Base-by-base conservation (phyloP, 108 stramenopile genomes). In the Cyclotella atomus region DNA sequence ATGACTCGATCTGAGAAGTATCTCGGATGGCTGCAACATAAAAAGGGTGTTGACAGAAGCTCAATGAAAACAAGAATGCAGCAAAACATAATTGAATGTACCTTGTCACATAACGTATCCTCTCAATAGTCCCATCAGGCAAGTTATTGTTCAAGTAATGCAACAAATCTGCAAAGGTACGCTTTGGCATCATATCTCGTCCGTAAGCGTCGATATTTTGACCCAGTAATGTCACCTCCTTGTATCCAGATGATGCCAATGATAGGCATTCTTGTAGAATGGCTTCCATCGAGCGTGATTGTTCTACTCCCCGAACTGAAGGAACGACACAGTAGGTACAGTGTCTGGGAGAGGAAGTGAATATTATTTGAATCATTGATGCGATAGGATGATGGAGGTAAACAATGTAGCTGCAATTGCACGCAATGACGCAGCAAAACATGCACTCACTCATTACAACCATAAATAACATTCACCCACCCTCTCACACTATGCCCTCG, bases 371-470 rank as follows among this genome's bases (percentile, higher is more conserved):
- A n/a, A n/a, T n/a, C n/a, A n/a, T n/a, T n/a, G n/a, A n/a, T n/a
- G n/a, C n/a, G n/a, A n/a, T n/a, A n/a, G n/a, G n/a, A n/a, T n/a
- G n/a, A n/a, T n/a, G n/a, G n/a, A n/a, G n/a, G n/a, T n/a, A n/a
- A n/a, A n/a, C n/a, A n/a, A n/a, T n/a, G n/a, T n/a, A n/a, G n/a
- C 69, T 78, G 35, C 77, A 71, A 66, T 78, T 56, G 38, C 62
- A 65, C 25, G 29, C 65, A 29, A 30, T 12, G 24, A n/a, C n/a
- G n/a, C n/a, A n/a, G n/a, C n/a, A n/a, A n/a, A n/a, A n/a, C n/a
- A n/a, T n/a, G n/a, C n/a, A n/a, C n/a, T 52, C 95, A 85, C 79
- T 99, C 98, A 77, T 99, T 99, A 85, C 98, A 99, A n/a, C 98
- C 93, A 57, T 92, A 92, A 70, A 96, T 96, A 9, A 99, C 93